Evolutionary conservation across 495 filamentous ascomycete genomes (phyloP).

Genomic region (Hypoxylon perforatum): DNA sequence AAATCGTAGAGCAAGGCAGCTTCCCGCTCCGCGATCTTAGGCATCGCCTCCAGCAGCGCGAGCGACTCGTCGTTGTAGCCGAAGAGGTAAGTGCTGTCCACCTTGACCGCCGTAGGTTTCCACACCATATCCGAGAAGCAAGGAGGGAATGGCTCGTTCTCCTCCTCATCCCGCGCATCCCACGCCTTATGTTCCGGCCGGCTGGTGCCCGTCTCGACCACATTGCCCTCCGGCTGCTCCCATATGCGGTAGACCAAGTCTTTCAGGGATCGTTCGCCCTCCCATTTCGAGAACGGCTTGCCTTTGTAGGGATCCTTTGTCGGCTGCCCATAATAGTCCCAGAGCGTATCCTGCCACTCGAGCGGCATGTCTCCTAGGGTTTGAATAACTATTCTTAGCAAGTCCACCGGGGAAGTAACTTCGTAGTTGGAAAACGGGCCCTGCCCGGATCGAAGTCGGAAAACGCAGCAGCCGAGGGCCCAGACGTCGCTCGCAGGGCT

Average conservation of each 20-base stretch:
- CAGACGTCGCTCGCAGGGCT: constrained; percentile 38
- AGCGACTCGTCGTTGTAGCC: constrained; percentile 31
- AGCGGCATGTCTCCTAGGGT: constrained; percentile 34
- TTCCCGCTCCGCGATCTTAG: constrained; percentile 41
- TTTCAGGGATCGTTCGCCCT: constrained; percentile 26
- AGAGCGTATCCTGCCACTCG: constrained; percentile 32
- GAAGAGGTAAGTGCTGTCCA: constrained; percentile 26
- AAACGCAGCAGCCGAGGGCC: constrained; percentile 37
- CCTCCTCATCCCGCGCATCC: constrained; percentile 2
- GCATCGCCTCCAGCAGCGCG: constrained; percentile 30
- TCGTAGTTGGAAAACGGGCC: constrained; percentile 33
- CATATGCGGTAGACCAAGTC: constrained; percentile 36
- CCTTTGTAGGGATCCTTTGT: constrained; percentile 37
- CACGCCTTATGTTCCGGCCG: constrained; percentile 9
- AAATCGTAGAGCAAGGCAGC: constrained; percentile 41
- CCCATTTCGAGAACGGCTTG: constrained; percentile 11
- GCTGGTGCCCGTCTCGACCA: constrained; percentile 13
- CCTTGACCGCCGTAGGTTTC: constrained; percentile 32
- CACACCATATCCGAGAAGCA: constrained; percentile 33
- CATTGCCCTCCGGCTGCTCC: constrained; percentile 30
- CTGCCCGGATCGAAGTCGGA: constrained; percentile 37
- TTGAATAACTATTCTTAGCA: constrained; percentile 25
- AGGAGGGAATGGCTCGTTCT: constrained; percentile 20
- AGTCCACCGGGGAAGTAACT: constrained; percentile 24
- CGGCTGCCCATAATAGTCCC: constrained; percentile 36